These are phyloP conservation scores for Solanum aculeatissimum DNA, from an alignment of 305 asterid genomes.

Conservation along the genomic window DNA sequence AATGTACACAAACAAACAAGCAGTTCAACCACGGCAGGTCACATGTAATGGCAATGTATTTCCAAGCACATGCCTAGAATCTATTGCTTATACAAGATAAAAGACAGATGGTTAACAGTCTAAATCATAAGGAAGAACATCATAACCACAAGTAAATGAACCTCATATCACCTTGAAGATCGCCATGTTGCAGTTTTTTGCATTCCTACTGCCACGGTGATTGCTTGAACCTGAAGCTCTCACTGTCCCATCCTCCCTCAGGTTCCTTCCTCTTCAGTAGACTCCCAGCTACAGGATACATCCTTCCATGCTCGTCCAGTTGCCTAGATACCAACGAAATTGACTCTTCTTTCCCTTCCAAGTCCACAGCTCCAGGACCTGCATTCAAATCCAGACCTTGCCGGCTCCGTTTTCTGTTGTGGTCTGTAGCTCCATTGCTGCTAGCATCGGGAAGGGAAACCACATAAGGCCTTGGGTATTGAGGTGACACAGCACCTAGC, in stretches of 20 bases:
- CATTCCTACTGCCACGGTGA: conserved; percentile 37
- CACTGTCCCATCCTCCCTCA: conserved; percentile 42
- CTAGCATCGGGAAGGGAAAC: conserved; percentile 24
- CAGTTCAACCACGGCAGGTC: not conserved
- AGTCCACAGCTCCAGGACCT: conserved; percentile 36
- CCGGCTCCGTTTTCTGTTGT: conserved; percentile 34
- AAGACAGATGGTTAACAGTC: not conserved
- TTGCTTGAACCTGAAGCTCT: conserved; percentile 38
- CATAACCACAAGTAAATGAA: not conserved
- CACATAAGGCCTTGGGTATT: conserved; percentile 40
- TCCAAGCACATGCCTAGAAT: not conserved
- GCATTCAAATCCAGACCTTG: conserved; percentile 47
- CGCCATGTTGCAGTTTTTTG: not conserved
- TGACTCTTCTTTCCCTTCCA: conserved; percentile 31
- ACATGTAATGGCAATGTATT: not conserved
- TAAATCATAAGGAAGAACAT: not conserved
- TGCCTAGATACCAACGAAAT: conserved; percentile 16
- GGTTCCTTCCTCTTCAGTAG: conserved; percentile 45
- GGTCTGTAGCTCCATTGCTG: conserved; percentile 18
- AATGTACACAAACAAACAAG: not conserved
- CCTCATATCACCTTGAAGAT: not conserved
- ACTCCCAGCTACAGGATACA: conserved; percentile 28
- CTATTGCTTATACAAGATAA: not conserved
- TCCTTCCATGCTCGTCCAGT: conserved; percentile 35
- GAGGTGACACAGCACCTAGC: conserved; percentile 24